Conservation (phyloP, 164 flowering plant genomes). For the Echeveria elegans region DNA sequence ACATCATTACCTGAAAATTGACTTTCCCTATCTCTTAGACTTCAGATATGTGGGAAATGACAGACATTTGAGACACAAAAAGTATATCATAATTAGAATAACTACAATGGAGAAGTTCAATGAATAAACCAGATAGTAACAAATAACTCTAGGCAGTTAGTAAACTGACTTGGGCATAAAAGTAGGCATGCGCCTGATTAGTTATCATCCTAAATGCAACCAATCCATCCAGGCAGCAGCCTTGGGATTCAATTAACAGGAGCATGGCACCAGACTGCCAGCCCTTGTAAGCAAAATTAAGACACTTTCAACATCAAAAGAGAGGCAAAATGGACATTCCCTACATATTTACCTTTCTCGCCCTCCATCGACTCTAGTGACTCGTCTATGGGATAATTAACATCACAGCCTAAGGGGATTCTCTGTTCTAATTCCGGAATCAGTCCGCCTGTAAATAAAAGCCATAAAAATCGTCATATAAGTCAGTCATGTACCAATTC, state of each 20-base stretch:
- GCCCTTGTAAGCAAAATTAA: too few species aligned
- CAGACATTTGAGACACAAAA: too few species aligned
- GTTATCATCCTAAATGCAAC: background rate
- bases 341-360: background rate
- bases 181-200: background rate
- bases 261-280: too few species aligned
- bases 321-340: background rate
- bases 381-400: background rate
- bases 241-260: background rate
- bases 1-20: conserved; percentile 24
- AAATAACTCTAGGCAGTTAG: background rate
- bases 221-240: background rate
- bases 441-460: background rate
- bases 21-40: background rate
- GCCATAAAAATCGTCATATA: background rate
- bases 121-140: background rate
- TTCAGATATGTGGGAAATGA: too few species aligned
- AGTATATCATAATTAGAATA: too few species aligned
- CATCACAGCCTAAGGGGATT: background rate
- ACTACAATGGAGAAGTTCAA: background rate
- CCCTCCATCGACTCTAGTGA: background rate
- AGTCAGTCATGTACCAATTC: background rate
- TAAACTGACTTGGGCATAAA: background rate
- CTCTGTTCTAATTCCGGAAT: background rate
- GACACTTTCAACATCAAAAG: too few species aligned